phyloP scores from a whole-genome alignment of 2,329 filamentous ascomycete species.

The Fusarium sp. region DNA sequence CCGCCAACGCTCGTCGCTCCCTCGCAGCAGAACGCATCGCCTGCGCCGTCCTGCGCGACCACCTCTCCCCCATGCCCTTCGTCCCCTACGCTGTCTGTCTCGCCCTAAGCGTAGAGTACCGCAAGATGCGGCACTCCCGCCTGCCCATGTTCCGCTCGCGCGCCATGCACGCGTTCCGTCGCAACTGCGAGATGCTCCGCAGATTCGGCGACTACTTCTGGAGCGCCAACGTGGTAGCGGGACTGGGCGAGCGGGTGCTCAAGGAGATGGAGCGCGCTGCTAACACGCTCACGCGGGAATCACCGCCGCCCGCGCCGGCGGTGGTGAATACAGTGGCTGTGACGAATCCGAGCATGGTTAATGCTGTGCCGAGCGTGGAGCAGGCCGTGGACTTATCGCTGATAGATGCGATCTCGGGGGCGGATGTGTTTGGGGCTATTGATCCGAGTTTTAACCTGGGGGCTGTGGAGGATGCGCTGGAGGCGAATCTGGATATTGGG shows the following conservation, averaged over 20 bases:
- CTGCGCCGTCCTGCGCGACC: slow-evolving; percentile 60
- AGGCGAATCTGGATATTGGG: slow-evolving; percentile 63
- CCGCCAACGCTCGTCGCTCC: slow-evolving; percentile 64
- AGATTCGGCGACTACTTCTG: slow-evolving; percentile 65
- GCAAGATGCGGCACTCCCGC: slow-evolving; percentile 69
- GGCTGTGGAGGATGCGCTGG: slow-evolving; percentile 62
- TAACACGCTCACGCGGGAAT: slow-evolving; percentile 52
- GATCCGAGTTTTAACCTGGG: slow-evolving; percentile 63
- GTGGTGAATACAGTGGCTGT: background rate
- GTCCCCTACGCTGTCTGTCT: slow-evolving; percentile 69
- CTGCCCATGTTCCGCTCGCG: slow-evolving; percentile 65
- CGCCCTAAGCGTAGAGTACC: slow-evolving; percentile 67
- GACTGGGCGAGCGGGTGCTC: slow-evolving; percentile 62
- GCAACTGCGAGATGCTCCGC: slow-evolving; percentile 61
- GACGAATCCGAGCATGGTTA: slow-evolving; percentile 40
- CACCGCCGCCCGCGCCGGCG: slow-evolving; percentile 38
- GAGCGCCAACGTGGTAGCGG: slow-evolving; percentile 62
- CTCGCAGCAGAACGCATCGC: slow-evolving; percentile 66
- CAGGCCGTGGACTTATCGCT: slow-evolving; percentile 52
- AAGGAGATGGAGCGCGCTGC: slow-evolving; percentile 65
- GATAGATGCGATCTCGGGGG: slow-evolving; percentile 54
- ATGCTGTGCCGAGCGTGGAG: slow-evolving; percentile 43
- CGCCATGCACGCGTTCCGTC: slow-evolving; percentile 62
- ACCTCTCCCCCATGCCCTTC: slow-evolving; percentile 63
- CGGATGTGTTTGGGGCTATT: slow-evolving; percentile 64